A percentile compares a stretch with the other conserved stretches of the same genome.
Conservation (phyloP, 768 basidiomycete genomes). For the Pleurotus giganteus region DNA sequence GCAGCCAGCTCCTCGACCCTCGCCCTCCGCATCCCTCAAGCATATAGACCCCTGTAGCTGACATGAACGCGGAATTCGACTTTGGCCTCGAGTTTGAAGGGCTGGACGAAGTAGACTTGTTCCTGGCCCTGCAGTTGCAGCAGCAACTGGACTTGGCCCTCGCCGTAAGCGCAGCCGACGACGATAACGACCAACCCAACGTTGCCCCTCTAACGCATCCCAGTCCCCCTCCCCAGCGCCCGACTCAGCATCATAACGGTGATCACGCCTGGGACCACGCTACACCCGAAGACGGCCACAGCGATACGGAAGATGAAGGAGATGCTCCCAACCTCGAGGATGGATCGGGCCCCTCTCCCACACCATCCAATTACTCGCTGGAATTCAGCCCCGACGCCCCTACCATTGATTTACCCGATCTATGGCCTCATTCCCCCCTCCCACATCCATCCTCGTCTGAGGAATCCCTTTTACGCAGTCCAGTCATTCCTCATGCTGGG, state of each 20-base stretch:
- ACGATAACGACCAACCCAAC: background rate
- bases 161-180: background rate
- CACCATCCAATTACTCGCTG: background rate
- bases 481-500: conserved; percentile 27
- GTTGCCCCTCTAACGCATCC: background rate
- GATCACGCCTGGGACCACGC: too few species aligned
- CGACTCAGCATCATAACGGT: conserved; percentile 26
- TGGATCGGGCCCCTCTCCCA: background rate
- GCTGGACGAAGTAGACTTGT: background rate
- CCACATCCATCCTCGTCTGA: conserved; percentile 11
- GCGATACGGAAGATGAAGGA: conserved; percentile 15
- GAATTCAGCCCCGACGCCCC: background rate
- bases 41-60: background rate
- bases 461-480: conserved; percentile 21
- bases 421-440: conserved; percentile 1
- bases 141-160: conserved; percentile 1
- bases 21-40: background rate
- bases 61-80: background rate
- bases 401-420: background rate
- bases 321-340: background rate
- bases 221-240: background rate
- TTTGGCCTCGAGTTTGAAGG: background rate
- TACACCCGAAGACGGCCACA: conserved; percentile 33
- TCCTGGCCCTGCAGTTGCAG: conserved; percentile 4
- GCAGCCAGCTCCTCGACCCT: background rate